Evolutionary conservation across 2,329 filamentous ascomycete genomes (phyloP), one percentile per base, ranked within the genome.

Genomic region (Aspergillus novoparasiticus): DNA sequence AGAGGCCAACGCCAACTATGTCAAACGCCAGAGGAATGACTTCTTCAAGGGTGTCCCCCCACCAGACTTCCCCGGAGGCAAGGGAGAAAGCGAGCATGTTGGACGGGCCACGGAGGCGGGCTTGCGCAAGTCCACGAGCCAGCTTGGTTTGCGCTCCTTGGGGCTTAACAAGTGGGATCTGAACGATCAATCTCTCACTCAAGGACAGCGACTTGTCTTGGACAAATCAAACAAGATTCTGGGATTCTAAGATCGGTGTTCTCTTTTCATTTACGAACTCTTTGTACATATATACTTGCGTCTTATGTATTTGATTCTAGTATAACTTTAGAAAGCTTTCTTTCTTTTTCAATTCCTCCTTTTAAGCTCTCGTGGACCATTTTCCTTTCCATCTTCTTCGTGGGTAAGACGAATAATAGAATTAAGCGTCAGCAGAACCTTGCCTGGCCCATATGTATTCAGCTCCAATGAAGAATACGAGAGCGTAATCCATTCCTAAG

Each of bases 361-460:
- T n/a, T 10, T 8, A 19, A 1, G 39, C 39, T n/a, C 19, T 9
- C 16, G 4, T 8, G 5, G 3, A 10, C 16, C 2, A 0, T n/a
- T n/a, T 41, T 3, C 14, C 6, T 39, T 39, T 39, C 5, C 14
- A 12, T 39, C 3, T 16, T 4, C 11, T 16, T 0, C 16, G 3
- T 19, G 3, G 5, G 5, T 41, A n/a, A 19, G 6, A 8, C 19
- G 2, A 41, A 3, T 10, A 19, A 1, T 9, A 10, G 0, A 2
- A 9, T 19, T 0, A 1, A n/a, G 0, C 14, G 14, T 39, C 34
- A 39, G 6, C 12, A 14, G 16, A 4, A 9, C 2, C 36, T 41
- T 19, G 5, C 19, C 8, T 39, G 16, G 2, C 3, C 11, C 14
- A 39, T 4, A 19, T 4, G 2, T 5, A 6, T 6, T 16, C 16